Evolutionary conservation across 192 early-diverging fungal genomes (phyloP), one percentile per base, ranked within the genome.

Genomic region (Linnemannia zychae): DNA sequence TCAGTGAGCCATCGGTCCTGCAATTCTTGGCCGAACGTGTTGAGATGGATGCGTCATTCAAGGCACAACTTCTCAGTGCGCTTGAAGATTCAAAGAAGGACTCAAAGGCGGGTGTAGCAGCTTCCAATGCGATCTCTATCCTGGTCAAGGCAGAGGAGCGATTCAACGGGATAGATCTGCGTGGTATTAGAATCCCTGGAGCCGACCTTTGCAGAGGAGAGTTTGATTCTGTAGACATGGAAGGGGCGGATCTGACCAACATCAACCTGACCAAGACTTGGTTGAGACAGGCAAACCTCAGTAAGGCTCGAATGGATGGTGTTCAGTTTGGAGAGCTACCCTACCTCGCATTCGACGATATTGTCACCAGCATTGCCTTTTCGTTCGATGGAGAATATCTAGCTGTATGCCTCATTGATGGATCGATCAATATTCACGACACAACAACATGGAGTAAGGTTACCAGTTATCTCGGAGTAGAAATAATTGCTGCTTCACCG

Each of bases 221-320:
- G 34, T 67, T 67, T 34, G 65, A 67, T 34, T 67, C 65, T 67
- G 34, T 31, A 67, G 9, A 67, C 28, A 18, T 67, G 9, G 28
- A 67, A 33, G 31, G 65, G 16, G 65, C 65, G 33, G 65, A 67
- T 67, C 16, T 67, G 65, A 67, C 28, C 28, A 67, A 67, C 16
- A 33, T 34, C 65, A 33, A 67, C 65, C 3, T 67, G 65, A n/a
- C 28, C 31, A 67, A 67, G 28, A 67, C 34, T 33, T 67, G 65
- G 65, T 31, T 67, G 16, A 18, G 65, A 67, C 65, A 67, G 65
- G 65, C 65, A n/a, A 67, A 67, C 34, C 65, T 67, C 28, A 67
- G 65, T 11, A 15, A 67, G 18, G 13, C 65, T 16, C 65, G 34
- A 67, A 33, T 67, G 65, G 65, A 16, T 67, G 65, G 65, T 6